Evolutionary conservation across 495 filamentous ascomycete genomes (phyloP).

Genomic region (Staphylotrichum tortipilum): DNA sequence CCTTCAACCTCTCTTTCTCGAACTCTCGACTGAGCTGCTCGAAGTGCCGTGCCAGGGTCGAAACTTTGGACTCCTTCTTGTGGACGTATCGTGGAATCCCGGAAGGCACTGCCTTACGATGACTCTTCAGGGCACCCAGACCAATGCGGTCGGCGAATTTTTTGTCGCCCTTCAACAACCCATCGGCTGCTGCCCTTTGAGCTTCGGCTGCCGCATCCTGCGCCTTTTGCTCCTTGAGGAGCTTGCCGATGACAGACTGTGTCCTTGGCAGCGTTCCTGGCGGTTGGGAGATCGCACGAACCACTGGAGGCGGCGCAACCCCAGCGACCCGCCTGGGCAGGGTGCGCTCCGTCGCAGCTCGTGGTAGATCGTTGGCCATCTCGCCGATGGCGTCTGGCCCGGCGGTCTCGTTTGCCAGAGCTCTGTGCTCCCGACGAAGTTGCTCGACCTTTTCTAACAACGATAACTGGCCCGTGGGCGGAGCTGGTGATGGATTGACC

Average conservation of each 20-base stretch:
- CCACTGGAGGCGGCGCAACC: constrained; percentile 52
- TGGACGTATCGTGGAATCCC: constrained; percentile 82
- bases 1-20: constrained; percentile 83
- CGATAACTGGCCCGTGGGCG: constrained; percentile 17
- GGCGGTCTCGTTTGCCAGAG: constrained; percentile 20
- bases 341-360: constrained; percentile 30
- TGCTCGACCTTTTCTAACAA: constrained; percentile 44
- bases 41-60: constrained; percentile 84
- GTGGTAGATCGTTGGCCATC: constrained; percentile 4
- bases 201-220: constrained; percentile 21
- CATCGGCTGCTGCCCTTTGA: constrained; percentile 20
- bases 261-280: constrained; percentile 25
- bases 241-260: constrained; percentile 25
- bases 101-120: constrained; percentile 56
- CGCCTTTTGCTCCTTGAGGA: constrained; percentile 30
- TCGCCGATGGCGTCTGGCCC: constrained; percentile 10
- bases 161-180: constrained; percentile 51
- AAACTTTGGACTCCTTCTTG: constrained; percentile 65
- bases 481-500: neutral
- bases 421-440: constrained; percentile 35
- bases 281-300: constrained; percentile 66
- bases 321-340: constrained; percentile 32
- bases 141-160: constrained; percentile 61
- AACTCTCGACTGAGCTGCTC: constrained; percentile 95
- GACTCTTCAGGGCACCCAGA: constrained; percentile 50